Conservation (phyloP, 176 grass and related monocot species). For the Aegilops umbellulata region DNA sequence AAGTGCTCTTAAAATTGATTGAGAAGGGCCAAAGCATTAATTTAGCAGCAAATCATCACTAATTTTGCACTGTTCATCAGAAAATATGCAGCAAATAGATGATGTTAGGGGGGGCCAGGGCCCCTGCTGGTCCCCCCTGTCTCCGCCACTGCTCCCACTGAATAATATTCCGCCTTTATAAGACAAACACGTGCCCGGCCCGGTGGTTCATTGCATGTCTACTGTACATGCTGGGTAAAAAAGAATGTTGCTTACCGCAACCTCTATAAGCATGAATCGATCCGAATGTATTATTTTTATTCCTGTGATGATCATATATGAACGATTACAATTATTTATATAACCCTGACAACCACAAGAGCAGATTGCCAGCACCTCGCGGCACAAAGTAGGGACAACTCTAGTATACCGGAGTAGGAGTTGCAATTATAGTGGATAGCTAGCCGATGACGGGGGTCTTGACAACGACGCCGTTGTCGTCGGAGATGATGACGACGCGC, state of each 20-base stretch:
- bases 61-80: no score
- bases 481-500: slow-evolving; percentile 8
- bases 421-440: not conserved
- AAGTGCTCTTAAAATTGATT: no score
- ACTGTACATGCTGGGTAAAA: not conserved
- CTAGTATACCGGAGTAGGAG: no score
- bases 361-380: not conserved
- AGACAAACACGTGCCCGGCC: no score
- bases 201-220: not conserved
- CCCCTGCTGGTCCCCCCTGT: no score
- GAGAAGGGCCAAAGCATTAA: no score
- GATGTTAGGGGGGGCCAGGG: no score
- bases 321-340: not conserved
- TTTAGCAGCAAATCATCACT: no score
- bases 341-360: not conserved
- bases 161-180: no score
- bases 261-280: not conserved
- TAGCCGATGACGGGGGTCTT: slow-evolving; percentile 31
- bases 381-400: not conserved
- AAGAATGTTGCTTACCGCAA: not conserved
- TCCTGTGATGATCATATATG: not conserved
- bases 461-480: not conserved
- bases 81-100: no score
- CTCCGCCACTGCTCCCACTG: no score
- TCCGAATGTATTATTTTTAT: not conserved